Conservation (phyloP, 2,329 filamentous ascomycete species). For the Nakataea oryzae region DNA sequence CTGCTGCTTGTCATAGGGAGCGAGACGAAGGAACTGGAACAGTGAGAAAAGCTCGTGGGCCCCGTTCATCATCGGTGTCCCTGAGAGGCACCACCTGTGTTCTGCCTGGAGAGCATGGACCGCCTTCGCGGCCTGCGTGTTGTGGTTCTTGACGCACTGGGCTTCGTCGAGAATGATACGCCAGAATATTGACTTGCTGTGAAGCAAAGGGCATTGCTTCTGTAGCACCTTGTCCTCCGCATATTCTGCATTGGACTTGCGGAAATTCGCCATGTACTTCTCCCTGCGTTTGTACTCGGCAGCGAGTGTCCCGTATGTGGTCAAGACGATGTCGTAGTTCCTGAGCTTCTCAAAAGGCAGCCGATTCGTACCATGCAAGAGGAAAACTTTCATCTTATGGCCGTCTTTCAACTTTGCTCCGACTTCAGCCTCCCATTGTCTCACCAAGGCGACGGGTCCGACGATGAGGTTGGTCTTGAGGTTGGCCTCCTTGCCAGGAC, state of each 20-base stretch:
- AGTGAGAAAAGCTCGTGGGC: slow-evolving; percentile 70
- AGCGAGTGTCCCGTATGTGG: slow-evolving; percentile 65
- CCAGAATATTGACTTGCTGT: slow-evolving; percentile 49
- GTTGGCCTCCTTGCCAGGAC: slow-evolving; percentile 44
- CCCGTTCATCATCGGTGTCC: slow-evolving; percentile 83
- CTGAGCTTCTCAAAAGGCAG: slow-evolving; percentile 50
- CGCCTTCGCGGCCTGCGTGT: slow-evolving; percentile 50
- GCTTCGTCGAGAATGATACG: slow-evolving; percentile 70
- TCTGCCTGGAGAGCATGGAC: slow-evolving; percentile 46
- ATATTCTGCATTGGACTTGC: slow-evolving; percentile 9
- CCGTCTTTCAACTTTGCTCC: slow-evolving; percentile 51
- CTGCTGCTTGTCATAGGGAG: slow-evolving; percentile 57
- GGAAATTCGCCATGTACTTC: slow-evolving; percentile 33
- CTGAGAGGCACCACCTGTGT: slow-evolving; percentile 66
- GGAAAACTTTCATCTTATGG: slow-evolving; percentile 52
- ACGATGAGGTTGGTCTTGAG: slow-evolving; percentile 71
- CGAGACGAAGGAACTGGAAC: slow-evolving; percentile 65
- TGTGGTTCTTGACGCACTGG: slow-evolving; percentile 70
- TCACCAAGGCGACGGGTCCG: slow-evolving; percentile 67
- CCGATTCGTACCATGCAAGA: slow-evolving; percentile 56
- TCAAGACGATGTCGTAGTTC: slow-evolving; percentile 64
- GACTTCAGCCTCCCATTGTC: slow-evolving; percentile 81
- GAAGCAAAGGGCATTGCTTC: slow-evolving; percentile 46
- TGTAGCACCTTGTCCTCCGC: slow-evolving; percentile 21
- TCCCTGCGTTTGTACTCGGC: slow-evolving; percentile 55